phyloP scores from a whole-genome alignment of 1,139 yeast genomes.

The Saccharomyces hybrid region DNA sequence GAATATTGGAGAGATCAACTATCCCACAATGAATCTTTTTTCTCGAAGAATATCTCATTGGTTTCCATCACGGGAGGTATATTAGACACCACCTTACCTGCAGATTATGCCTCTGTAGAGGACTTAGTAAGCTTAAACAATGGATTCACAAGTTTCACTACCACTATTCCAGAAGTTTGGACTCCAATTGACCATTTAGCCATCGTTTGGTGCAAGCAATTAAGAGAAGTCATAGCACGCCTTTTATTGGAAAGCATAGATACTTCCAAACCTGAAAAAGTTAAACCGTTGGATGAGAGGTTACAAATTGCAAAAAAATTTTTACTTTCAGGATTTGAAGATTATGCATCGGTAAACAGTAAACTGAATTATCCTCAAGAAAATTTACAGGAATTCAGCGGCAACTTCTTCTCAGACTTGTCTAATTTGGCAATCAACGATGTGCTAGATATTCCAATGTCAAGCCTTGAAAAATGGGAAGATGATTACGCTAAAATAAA shows the following conservation, averaged over 20 bases:
- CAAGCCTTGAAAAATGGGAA: background rate
- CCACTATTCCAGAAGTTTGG: slow-evolving; percentile 90
- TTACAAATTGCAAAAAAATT: slow-evolving; percentile 47
- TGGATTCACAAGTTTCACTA: slow-evolving; percentile 78
- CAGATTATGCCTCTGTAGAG: slow-evolving; percentile 80
- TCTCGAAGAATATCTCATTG: slow-evolving; percentile 41
- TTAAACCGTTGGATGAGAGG: slow-evolving; percentile 45
- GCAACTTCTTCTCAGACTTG: background rate
- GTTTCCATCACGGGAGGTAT: slow-evolving; percentile 91
- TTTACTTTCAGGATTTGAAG: slow-evolving; percentile 56
- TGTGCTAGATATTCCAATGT: background rate
- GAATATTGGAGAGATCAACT: slow-evolving; percentile 72
- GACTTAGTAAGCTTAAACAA: slow-evolving; percentile 63
- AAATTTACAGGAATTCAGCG: background rate
- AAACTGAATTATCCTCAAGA: background rate
- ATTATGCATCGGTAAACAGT: slow-evolving; percentile 11
- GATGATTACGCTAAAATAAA: slow-evolving; percentile 1
- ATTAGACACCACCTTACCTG: slow-evolving; percentile 75
- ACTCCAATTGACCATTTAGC: slow-evolving; percentile 94
- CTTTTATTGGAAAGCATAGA: slow-evolving; percentile 57
- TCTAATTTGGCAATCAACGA: background rate
- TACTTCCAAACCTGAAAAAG: slow-evolving; percentile 37
- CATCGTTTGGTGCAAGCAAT: slow-evolving; percentile 93
- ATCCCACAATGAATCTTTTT: slow-evolving; percentile 23
- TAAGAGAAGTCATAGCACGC: slow-evolving; percentile 56